Evolutionary conservation across 768 basidiomycete species (phyloP).

Genomic region (Lactarius quietus): DNA sequence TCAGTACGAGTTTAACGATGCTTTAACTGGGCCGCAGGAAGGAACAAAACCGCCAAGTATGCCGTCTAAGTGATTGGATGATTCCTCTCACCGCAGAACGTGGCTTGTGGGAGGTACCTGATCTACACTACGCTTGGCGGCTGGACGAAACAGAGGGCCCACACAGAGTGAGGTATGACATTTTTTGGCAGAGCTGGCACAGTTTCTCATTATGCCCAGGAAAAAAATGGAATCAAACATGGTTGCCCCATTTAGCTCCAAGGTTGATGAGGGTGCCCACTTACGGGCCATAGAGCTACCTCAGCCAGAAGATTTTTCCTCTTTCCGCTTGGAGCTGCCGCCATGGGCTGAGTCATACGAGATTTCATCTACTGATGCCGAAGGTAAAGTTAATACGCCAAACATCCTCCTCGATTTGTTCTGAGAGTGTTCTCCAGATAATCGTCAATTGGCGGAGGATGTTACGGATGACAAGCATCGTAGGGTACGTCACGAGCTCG

Average conservation of each 20-base stretch:
- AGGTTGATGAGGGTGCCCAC: conserved; percentile 44
- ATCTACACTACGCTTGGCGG: conserved; percentile 56
- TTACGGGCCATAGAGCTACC: conserved; percentile 51
- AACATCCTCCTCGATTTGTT: neutral
- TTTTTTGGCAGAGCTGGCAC: neutral
- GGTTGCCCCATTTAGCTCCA: conserved; percentile 42
- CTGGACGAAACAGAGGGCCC: conserved; percentile 93
- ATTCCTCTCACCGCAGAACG: conserved; percentile 66
- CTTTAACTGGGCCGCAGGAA: conserved; percentile 45
- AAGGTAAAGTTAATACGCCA: conserved; percentile 40
- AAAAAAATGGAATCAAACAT: conserved; percentile 72
- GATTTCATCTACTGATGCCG: conserved; percentile 56
- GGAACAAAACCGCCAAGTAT: conserved; percentile 70
- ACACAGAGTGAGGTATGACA: conserved; percentile 68
- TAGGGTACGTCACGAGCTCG: conserved; percentile 79
- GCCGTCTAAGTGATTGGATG: conserved; percentile 57
- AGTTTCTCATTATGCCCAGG: conserved; percentile 36
- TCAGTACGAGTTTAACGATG: neutral
- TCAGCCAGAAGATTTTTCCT: conserved; percentile 47
- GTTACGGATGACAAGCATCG: conserved; percentile 87
- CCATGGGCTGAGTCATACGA: conserved; percentile 76
- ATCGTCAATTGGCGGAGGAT: conserved; percentile 62
- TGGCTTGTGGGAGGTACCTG: conserved; percentile 72
- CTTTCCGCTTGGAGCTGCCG: conserved; percentile 56
- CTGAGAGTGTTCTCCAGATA: conserved; percentile 34